A percentile compares a stretch with the other conserved stretches of the same genome.
Conservation (phyloP, 202 grass and related monocot species). For the Panicum hallii region DNA sequence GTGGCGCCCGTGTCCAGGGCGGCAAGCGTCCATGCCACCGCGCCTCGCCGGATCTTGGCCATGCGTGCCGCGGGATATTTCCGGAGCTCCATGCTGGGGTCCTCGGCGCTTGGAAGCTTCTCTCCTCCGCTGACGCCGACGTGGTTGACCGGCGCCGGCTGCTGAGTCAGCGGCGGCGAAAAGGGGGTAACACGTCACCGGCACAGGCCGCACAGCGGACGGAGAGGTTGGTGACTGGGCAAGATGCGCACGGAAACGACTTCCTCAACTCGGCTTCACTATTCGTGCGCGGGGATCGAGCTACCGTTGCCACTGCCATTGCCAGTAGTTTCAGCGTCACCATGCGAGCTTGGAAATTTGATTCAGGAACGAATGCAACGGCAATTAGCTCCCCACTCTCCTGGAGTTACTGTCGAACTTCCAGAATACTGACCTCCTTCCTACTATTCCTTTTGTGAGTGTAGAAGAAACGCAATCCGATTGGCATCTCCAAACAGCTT, state of each 20-base stretch:
- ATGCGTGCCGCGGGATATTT: neutral
- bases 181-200: neutral
- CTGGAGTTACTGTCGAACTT: too few relatives aligned
- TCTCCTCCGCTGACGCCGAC: neutral
- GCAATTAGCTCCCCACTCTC: too few relatives aligned
- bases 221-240: slow-evolving; percentile 3
- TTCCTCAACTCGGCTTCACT: neutral
- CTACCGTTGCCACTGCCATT: neutral
- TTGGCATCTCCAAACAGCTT: too few relatives aligned
- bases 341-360: neutral
- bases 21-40: neutral
- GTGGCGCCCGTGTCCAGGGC: neutral
- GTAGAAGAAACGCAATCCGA: too few relatives aligned
- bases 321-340: too few relatives aligned
- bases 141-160: neutral
- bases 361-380: neutral
- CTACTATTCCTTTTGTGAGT: too few relatives aligned
- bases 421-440: too few relatives aligned
- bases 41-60: neutral
- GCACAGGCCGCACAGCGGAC: neutral
- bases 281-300: neutral
- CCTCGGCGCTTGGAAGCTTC: neutral
- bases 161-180: slow-evolving; percentile 22
- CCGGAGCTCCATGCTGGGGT: neutral
- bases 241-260: slow-evolving; percentile 3